Evolutionary conservation across 768 basidiomycete genomes (phyloP).

Genomic region (Naganishia kalamii): DNA sequence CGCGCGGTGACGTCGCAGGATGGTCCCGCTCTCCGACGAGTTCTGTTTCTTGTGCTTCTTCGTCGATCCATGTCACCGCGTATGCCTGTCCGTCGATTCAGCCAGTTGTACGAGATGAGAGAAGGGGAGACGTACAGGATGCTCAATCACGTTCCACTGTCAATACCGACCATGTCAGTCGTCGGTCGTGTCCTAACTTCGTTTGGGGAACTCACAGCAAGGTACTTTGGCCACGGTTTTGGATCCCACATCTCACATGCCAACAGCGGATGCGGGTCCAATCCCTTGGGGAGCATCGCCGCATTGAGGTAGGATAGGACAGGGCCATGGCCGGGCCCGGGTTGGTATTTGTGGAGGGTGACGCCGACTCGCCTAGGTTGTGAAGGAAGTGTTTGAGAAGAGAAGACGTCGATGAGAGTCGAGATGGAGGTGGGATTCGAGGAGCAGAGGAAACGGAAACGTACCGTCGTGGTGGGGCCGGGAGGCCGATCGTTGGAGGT

Average conservation of each 20-base stretch:
- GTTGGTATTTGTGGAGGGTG: slow-evolving; percentile 18
- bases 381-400: too few relatives aligned
- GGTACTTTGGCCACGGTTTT: slow-evolving; percentile 31
- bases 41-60: slow-evolving; percentile 27
- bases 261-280: slow-evolving; percentile 37
- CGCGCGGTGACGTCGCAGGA: slow-evolving; percentile 24
- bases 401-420: not conserved
- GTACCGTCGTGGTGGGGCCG: slow-evolving; percentile 3
- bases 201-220: slow-evolving; percentile 17
- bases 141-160: slow-evolving; percentile 26
- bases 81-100: slow-evolving; percentile 21
- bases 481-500: slow-evolving; percentile 12
- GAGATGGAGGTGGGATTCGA: not conserved
- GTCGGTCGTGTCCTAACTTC: not conserved
- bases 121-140: slow-evolving; percentile 16
- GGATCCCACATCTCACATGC: slow-evolving; percentile 39
- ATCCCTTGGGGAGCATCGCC: slow-evolving; percentile 24
- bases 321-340: slow-evolving; percentile 27
- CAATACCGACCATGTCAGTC: not conserved
- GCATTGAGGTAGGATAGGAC: slow-evolving; percentile 36
- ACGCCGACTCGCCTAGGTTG: slow-evolving; percentile 1
- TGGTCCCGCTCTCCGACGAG: slow-evolving; percentile 29
- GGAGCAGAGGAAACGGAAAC: not conserved
- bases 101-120: not conserved
- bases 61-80: slow-evolving; percentile 28